phyloP scores from a whole-genome alignment of 306 rosid genomes.

The Casuarina glauca region DNA sequence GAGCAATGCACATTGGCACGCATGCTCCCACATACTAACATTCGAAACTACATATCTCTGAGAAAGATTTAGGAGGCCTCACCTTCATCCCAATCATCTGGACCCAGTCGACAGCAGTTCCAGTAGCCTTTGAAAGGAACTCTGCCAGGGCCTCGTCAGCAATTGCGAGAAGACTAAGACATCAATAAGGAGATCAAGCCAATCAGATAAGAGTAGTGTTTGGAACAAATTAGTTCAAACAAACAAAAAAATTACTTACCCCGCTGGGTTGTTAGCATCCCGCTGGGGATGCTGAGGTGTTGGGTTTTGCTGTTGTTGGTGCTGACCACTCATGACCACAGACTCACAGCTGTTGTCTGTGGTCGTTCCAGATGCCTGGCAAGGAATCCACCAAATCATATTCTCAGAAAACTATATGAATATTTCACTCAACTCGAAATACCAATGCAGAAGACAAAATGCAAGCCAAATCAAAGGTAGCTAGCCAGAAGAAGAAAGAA shows the following conservation, averaged over 20 bases:
- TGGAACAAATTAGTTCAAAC: not conserved
- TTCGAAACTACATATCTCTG: not conserved
- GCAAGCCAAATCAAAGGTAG: not conserved
- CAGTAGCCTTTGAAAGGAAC: slow-evolving; percentile 99
- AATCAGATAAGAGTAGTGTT: not conserved
- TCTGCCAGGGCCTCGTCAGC: slow-evolving; percentile 99
- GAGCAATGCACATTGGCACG: not conserved
- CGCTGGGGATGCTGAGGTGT: slow-evolving; percentile 83
- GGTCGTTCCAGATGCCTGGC: slow-evolving; percentile 78
- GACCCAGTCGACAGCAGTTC: slow-evolving; percentile 99
- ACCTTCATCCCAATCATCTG: slow-evolving; percentile 99
- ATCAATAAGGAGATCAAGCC: not conserved
- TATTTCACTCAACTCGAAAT: not conserved
- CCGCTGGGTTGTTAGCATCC: slow-evolving; percentile 99
- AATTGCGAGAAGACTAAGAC: slow-evolving; percentile 75
- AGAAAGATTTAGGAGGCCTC: not conserved
- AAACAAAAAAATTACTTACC: slow-evolving; percentile 40
- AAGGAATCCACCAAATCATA: slow-evolving; percentile 1
- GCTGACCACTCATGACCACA: slow-evolving; percentile 99
- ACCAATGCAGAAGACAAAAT: not conserved
- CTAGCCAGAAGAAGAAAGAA: not conserved
- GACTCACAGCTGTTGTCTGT: slow-evolving; percentile 99
- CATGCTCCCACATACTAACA: not conserved
- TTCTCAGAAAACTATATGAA: not conserved
- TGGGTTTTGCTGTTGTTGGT: slow-evolving; percentile 95